phyloP scores from a whole-genome alignment of 1,284 basidiomycete genomes.

The Boletus albobrunnescens region DNA sequence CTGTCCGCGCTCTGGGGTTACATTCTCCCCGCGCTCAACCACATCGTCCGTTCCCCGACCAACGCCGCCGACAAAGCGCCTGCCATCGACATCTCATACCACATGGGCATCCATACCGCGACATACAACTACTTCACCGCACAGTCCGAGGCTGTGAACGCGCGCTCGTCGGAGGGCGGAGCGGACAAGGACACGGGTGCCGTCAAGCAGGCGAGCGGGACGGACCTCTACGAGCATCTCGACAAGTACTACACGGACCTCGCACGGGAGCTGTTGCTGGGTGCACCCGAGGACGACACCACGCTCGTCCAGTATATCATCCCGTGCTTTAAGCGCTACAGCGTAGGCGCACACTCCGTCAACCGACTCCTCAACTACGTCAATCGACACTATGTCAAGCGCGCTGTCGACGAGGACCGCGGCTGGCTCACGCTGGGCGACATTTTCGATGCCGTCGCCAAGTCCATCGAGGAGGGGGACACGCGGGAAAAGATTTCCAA shows the following conservation, averaged over 20 bases:
- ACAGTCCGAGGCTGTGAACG: constrained; percentile 46
- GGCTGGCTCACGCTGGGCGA: constrained; percentile 70
- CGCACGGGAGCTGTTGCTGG: constrained; percentile 57
- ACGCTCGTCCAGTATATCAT: constrained; percentile 64
- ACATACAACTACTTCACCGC: constrained; percentile 76
- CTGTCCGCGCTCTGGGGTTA: constrained; percentile 69
- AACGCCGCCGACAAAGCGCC: constrained; percentile 58
- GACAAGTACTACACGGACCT: constrained; percentile 61
- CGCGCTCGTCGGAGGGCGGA: constrained; percentile 14
- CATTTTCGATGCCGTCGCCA: constrained; percentile 59
- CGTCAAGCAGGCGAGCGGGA: constrained; percentile 42
- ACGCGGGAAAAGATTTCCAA: constrained; percentile 55
- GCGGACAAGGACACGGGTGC: constrained; percentile 20
- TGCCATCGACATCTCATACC: constrained; percentile 64
- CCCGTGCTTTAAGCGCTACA: constrained; percentile 64
- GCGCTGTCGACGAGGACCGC: constrained; percentile 69
- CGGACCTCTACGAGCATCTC: constrained; percentile 67
- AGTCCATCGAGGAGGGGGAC: constrained; percentile 47
- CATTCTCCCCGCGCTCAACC: constrained; percentile 66
- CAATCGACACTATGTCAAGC: constrained; percentile 74
- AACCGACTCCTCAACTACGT: constrained; percentile 72
- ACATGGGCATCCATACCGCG: constrained; percentile 72
- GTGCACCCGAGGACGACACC: constrained; percentile 61
- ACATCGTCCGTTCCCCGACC: constrained; percentile 66
- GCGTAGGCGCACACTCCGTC: constrained; percentile 59